A percentile compares a stretch with the other conserved stretches of the same genome.
Conservation (phyloP, 305 asterid genomes). For the Plantago rigida region DNA sequence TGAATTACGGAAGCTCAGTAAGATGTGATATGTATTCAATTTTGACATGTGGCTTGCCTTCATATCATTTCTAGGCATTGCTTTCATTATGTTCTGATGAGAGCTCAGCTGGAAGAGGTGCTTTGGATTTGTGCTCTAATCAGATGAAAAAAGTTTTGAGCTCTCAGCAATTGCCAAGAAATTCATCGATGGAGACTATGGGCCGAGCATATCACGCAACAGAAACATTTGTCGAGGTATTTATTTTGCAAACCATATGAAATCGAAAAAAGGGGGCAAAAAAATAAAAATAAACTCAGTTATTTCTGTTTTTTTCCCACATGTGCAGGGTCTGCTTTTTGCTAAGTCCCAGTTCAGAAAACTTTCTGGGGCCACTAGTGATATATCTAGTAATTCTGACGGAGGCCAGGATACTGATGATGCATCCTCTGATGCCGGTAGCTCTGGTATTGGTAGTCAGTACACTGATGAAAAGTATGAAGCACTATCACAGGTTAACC, state of each 20-base stretch:
- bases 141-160: constrained; percentile 84
- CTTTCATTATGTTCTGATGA: constrained; percentile 84
- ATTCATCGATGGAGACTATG: constrained; percentile 83
- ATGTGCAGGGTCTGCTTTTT: constrained; percentile 63
- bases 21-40: neutral
- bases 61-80: constrained; percentile 53
- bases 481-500: constrained; percentile 68
- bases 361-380: constrained; percentile 57
- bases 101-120: constrained; percentile 77
- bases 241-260: constrained; percentile 24
- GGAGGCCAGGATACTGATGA: constrained; percentile 73
- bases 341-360: constrained; percentile 86
- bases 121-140: constrained; percentile 73
- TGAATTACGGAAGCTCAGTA: constrained; percentile 16
- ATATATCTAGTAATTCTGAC: constrained; percentile 66
- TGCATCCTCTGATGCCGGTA: constrained; percentile 88
- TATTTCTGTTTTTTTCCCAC: neutral
- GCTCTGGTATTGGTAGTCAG: constrained; percentile 86
- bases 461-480: constrained; percentile 82
- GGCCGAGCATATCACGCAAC: constrained; percentile 97
- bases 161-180: constrained; percentile 72
- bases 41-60: constrained; percentile 17
- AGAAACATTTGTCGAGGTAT: constrained; percentile 92
- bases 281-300: neutral
- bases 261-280: constrained; percentile 1